Conservation (phyloP, 2,329 filamentous ascomycete species). For the Nemania sp. region DNA sequence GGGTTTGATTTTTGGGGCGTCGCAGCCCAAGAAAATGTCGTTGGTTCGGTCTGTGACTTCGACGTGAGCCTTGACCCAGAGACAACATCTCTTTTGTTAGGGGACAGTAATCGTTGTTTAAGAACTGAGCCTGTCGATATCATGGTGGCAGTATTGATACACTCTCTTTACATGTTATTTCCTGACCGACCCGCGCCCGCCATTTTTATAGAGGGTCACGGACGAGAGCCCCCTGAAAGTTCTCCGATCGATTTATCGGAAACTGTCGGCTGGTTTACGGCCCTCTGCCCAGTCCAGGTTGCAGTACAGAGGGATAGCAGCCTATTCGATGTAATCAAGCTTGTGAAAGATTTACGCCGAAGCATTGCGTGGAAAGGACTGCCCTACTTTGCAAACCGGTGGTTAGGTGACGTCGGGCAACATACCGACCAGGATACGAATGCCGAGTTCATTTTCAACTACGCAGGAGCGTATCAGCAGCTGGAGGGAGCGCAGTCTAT, state of each 20-base stretch:
- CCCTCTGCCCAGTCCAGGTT: slow-evolving; percentile 1
- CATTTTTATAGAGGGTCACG: slow-evolving; percentile 5
- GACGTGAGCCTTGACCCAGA: not conserved
- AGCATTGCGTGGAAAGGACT: not conserved
- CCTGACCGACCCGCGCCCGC: not conserved
- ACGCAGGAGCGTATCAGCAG: slow-evolving; percentile 1
- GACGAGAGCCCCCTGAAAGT: not conserved
- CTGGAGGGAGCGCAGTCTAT: slow-evolving; percentile 1
- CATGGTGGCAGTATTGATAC: not conserved
- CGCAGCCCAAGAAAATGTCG: not conserved
- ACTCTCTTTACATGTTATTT: not conserved
- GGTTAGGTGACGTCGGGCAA: not conserved
- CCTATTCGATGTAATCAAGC: not conserved
- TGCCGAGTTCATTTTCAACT: slow-evolving; percentile 2
- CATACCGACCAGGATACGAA: not conserved
- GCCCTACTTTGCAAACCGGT: slow-evolving; percentile 1
- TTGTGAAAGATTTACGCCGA: not conserved
- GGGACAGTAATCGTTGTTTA: not conserved
- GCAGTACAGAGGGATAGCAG: not conserved
- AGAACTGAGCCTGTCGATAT: not conserved
- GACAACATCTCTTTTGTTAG: not conserved
- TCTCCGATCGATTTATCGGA: not conserved
- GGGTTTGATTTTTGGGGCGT: slow-evolving; percentile 2
- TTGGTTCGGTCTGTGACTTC: not conserved
- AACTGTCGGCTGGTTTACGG: slow-evolving; percentile 7